These are phyloP conservation scores for Kentomonas sorsogonicus DNA, from an alignment of 208 protist species.

Conservation along the genomic window DNA sequence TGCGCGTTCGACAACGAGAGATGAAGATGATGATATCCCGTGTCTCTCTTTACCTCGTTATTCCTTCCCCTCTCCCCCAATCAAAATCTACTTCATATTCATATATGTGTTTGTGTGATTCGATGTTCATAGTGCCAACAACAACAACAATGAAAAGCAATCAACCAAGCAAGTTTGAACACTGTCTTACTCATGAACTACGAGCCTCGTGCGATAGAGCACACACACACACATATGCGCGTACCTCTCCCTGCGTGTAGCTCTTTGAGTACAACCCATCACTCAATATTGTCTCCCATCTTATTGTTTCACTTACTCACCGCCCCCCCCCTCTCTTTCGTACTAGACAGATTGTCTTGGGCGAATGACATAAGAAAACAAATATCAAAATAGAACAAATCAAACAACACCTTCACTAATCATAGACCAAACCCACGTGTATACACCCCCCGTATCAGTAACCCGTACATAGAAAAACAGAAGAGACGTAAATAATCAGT, in stretches of 20 bases:
- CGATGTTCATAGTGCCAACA: not conserved
- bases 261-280: not conserved
- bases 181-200: no score
- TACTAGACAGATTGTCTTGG: not conserved
- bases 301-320: conserved; percentile 1
- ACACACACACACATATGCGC: not conserved
- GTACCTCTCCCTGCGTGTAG: no score
- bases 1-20: not conserved
- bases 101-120: not conserved
- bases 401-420: not conserved
- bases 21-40: not conserved
- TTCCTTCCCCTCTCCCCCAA: not conserved
- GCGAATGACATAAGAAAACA: no score
- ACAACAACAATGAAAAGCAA: not conserved
- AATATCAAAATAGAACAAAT: not conserved
- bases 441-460: not conserved
- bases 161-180: not conserved
- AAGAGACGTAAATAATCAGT: not conserved
- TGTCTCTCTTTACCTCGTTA: not conserved
- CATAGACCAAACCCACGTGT: not conserved
- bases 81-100: not conserved
- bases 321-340: not conserved
- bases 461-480: not conserved
- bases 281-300: not conserved
- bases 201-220: not conserved